phyloP scores from a whole-genome alignment of 345 rosid genomes.

The Mercurialis annua region DNA sequence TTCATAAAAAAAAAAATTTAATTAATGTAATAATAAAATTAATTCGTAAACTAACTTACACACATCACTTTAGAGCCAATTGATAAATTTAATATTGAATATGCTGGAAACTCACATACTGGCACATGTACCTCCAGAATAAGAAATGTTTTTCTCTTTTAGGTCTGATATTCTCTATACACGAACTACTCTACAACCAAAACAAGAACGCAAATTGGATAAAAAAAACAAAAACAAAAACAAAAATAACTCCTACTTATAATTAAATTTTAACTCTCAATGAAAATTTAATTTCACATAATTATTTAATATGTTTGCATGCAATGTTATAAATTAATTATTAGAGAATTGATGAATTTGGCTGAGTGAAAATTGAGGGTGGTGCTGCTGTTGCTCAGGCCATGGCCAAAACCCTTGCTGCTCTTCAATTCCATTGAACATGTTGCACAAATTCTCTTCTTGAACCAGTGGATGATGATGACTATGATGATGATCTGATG shows the following conservation, averaged over 20 bases:
- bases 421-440: slow-evolving; percentile 71
- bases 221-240: not conserved
- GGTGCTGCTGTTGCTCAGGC: slow-evolving; percentile 62
- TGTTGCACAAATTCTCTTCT: slow-evolving; percentile 49
- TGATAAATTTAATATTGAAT: too few relatives aligned
- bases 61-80: too few relatives aligned
- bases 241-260: slow-evolving; percentile 14
- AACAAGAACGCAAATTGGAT: slow-evolving; percentile 11
- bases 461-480: slow-evolving; percentile 40
- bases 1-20: too few relatives aligned
- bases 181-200: slow-evolving; percentile 30
- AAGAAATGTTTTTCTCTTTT: slow-evolving; percentile 13
- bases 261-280: not conserved
- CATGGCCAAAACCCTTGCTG: slow-evolving; percentile 73
- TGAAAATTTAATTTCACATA: slow-evolving; percentile 11
- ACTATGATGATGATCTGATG: slow-evolving; percentile 31
- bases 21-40: too few relatives aligned
- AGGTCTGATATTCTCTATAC: slow-evolving; percentile 30
- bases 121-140: slow-evolving; percentile 50
- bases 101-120: slow-evolving; percentile 68
- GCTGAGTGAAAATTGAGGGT: slow-evolving; percentile 45
- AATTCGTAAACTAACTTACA: too few relatives aligned
- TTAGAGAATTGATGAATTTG: slow-evolving; percentile 22
- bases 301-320: not conserved
- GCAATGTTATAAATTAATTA: slow-evolving; percentile 15